Conservation (phyloP, 345 rosid genomes). For the Citrus maxima region DNA sequence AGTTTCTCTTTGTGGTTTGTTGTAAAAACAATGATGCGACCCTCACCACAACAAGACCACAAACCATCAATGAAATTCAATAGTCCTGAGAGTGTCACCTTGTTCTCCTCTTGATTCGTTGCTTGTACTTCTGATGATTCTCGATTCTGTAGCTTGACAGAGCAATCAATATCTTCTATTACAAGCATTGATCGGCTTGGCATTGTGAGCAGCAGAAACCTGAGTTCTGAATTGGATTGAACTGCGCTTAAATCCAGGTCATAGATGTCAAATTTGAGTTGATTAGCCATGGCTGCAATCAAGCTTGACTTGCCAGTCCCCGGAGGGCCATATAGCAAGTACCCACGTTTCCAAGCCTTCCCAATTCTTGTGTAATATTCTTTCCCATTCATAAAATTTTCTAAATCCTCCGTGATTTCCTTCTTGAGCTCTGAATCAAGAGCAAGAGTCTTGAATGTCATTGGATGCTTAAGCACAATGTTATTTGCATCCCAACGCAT, state of each 20-base stretch:
- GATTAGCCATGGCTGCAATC: conserved; percentile 29
- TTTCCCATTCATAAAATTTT: neutral
- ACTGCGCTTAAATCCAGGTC: conserved; percentile 28
- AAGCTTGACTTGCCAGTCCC: conserved; percentile 24
- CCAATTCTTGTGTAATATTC: conserved; percentile 20
- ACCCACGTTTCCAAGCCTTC: conserved; percentile 21
- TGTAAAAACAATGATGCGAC: conserved; percentile 23
- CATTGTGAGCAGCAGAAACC: conserved; percentile 28
- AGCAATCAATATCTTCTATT: conserved; percentile 50
- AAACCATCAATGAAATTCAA: conserved; percentile 25
- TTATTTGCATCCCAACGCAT: too few species aligned
- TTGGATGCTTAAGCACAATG: too few species aligned
- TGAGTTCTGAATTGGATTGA: conserved; percentile 23
- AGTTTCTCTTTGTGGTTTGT: conserved; percentile 28
- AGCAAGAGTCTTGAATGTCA: too few species aligned
- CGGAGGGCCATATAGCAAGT: conserved; percentile 24
- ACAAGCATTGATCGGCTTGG: conserved; percentile 43
- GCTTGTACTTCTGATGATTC: neutral
- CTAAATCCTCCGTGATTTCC: too few species aligned
- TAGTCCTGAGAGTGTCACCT: conserved; percentile 6
- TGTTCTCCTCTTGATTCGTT: neutral
- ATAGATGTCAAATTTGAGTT: conserved; percentile 37
- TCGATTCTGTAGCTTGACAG: conserved; percentile 30
- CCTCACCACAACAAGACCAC: conserved; percentile 23
- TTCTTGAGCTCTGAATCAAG: too few species aligned